phyloP scores from a whole-genome alignment of 2,329 filamentous ascomycete genomes.

The Graphilbum fragrans region DNA sequence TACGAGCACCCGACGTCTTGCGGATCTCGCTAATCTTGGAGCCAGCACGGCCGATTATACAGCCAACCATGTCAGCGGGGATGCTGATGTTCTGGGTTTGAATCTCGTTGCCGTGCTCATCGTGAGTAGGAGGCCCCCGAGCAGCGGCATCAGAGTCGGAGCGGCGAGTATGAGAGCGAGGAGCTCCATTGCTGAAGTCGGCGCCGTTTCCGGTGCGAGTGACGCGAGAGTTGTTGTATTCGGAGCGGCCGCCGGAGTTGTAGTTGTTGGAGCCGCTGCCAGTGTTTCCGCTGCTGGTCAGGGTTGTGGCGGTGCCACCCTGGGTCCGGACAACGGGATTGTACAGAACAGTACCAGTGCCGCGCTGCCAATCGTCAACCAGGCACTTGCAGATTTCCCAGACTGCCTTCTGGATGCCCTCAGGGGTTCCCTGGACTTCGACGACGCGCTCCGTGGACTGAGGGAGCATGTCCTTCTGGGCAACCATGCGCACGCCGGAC shows the following conservation, averaged over 20 bases:
- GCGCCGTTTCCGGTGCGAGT: conserved; percentile 95
- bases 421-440: conserved; percentile 87
- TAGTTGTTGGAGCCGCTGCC: conserved; percentile 10
- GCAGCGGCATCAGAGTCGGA: conserved; percentile 71
- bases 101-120: conserved; percentile 93
- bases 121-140: conserved; percentile 75
- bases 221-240: conserved; percentile 56
- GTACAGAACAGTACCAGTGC: conserved; percentile 93
- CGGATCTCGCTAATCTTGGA: conserved; percentile 99
- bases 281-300: conserved; percentile 31
- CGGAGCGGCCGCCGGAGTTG: conserved; percentile 31
- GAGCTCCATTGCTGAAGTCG: conserved; percentile 77
- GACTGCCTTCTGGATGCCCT: conserved; percentile 87
- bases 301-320: conserved; percentile 34
- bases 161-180: conserved; percentile 61
- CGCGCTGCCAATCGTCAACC: conserved; percentile 94
- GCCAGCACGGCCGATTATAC: conserved; percentile 90
- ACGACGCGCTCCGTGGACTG: conserved; percentile 98
- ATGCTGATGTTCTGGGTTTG: conserved; percentile 99
- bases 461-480: conserved; percentile 98
- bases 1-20: conserved; percentile 89
- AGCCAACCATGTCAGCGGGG: conserved; percentile 98
- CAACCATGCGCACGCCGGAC: conserved; percentile 96
- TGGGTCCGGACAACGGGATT: conserved; percentile 90
- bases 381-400: conserved; percentile 99